A percentile compares a stretch with the other conserved stretches of the same genome.
Conservation (phyloP, 2,329 filamentous ascomycete genomes). For the Xylariaceae sp. region DNA sequence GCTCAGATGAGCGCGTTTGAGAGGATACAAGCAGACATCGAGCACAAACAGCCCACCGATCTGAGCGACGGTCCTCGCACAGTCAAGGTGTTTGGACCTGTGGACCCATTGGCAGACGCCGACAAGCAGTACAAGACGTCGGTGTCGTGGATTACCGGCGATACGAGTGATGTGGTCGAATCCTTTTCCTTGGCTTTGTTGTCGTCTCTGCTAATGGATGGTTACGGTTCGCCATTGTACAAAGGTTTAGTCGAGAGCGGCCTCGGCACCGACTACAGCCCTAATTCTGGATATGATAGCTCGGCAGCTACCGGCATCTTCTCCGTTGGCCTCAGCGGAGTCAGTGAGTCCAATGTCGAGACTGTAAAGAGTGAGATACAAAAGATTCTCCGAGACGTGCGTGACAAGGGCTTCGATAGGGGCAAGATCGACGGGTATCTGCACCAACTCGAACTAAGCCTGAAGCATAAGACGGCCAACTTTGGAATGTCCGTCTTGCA, state of each 20-base stretch:
- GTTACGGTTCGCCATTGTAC: constrained; percentile 92
- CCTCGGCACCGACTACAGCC: constrained; percentile 87
- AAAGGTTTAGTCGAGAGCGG: constrained; percentile 82
- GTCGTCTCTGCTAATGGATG: constrained; percentile 80
- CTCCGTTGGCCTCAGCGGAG: constrained; percentile 86
- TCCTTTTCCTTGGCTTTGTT: constrained; percentile 81
- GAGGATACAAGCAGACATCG: constrained; percentile 60
- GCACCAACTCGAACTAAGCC: constrained; percentile 84
- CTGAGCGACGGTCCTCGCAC: constrained; percentile 61
- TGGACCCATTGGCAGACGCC: constrained; percentile 78
- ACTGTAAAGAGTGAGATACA: constrained; percentile 71
- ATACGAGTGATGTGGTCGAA: constrained; percentile 76
- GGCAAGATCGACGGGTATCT: constrained; percentile 90
- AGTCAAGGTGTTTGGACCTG: constrained; percentile 70
- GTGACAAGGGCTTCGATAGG: constrained; percentile 74
- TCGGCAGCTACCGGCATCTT: constrained; percentile 75
- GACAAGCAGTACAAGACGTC: constrained; percentile 93
- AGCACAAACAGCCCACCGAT: constrained; percentile 71
- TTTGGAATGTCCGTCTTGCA: constrained; percentile 92
- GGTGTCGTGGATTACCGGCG: constrained; percentile 83
- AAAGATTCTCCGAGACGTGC: constrained; percentile 63
- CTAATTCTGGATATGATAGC: constrained; percentile 86
- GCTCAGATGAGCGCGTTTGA: constrained; percentile 69
- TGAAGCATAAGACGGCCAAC: constrained; percentile 94
- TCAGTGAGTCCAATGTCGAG: constrained; percentile 71